Evolutionary conservation across 345 rosid genomes (phyloP).

Genomic region (Corymbia maculata): DNA sequence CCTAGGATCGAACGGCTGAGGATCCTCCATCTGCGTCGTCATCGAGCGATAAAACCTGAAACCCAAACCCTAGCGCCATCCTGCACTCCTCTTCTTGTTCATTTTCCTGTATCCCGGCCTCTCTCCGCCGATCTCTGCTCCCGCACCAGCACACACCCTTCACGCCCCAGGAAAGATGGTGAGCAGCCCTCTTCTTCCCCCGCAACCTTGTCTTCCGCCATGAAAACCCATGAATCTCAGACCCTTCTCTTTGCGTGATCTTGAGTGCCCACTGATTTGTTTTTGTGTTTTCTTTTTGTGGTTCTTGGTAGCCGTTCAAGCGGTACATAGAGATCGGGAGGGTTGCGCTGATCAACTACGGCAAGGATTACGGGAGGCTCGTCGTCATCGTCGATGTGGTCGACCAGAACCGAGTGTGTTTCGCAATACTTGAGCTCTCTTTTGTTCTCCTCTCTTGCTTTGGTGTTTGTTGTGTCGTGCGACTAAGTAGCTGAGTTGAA

Average conservation of each 20-base stretch:
- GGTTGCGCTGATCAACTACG: constrained; percentile 85
- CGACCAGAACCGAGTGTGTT: constrained; percentile 70
- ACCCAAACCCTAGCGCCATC: neutral
- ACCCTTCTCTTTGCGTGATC: neutral
- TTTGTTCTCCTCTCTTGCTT: neutral
- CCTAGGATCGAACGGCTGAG: neutral
- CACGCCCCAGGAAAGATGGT: neutral
- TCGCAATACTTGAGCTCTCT: neutral
- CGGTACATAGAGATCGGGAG: constrained; percentile 96
- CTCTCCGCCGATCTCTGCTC: neutral
- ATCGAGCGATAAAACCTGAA: neutral
- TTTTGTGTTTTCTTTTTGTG: neutral
- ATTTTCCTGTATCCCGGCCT: neutral
- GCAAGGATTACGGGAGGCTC: constrained; percentile 75
- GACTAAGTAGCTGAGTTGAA: neutral
- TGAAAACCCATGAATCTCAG: neutral
- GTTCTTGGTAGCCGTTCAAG: constrained; percentile 59
- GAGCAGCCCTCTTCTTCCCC: neutral
- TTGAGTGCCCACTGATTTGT: neutral
- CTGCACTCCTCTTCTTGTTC: neutral
- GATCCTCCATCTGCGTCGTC: neutral
- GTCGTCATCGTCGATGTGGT: constrained; percentile 89
- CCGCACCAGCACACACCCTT: neutral
- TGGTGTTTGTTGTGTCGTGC: neutral
- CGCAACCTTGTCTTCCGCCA: neutral